These are phyloP conservation scores for Fistulifera pelliculosa DNA, from an alignment of 108 stramenopile genomes.

Conservation along the genomic window DNA sequence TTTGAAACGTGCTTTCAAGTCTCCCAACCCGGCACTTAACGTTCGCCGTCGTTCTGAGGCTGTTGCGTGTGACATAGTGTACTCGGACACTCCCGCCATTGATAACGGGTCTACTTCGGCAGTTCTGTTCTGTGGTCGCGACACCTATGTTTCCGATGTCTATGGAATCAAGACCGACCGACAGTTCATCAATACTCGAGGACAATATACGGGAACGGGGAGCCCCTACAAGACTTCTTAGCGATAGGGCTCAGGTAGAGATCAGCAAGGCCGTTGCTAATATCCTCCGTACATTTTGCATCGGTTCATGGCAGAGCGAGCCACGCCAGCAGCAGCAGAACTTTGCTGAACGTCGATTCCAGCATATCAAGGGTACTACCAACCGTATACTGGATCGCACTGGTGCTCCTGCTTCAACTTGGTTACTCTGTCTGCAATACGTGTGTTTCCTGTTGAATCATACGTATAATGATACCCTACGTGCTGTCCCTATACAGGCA, in stretches of 20 bases:
- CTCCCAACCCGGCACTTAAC: conserved; percentile 15
- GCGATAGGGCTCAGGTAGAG: conserved; percentile 17
- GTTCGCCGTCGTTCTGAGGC: conserved; percentile 13
- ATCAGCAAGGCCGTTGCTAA: conserved; percentile 3
- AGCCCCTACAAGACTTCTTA: conserved; percentile 7
- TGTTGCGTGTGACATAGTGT: conserved; percentile 23
- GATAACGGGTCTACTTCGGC: conserved; percentile 8
- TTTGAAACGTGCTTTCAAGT: conserved; percentile 1
- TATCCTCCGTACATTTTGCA: conserved; percentile 7
- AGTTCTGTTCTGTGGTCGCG: conserved; percentile 10
- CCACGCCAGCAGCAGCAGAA: conserved; percentile 21
- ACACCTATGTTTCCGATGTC: conserved; percentile 7
- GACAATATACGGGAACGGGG: conserved; percentile 19
- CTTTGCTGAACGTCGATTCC: conserved; percentile 12
- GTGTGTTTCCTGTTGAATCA: conserved; percentile 8
- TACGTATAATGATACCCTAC: not conserved
- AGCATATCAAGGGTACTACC: conserved; percentile 2
- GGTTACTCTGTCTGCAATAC: conserved; percentile 17
- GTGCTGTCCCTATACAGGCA: not conserved
- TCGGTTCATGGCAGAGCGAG: conserved; percentile 12
- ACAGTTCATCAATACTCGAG: conserved; percentile 18
- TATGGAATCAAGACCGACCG: conserved; percentile 14
- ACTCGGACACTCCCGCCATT: conserved; percentile 15
- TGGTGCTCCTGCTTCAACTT: conserved; percentile 14
- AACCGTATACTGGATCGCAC: conserved; percentile 15